Evolutionary conservation across 1,284 basidiomycete species (phyloP), one percentile per base, ranked within the genome.

Genomic region (Anthracocystis panici-leucophaei): DNA sequence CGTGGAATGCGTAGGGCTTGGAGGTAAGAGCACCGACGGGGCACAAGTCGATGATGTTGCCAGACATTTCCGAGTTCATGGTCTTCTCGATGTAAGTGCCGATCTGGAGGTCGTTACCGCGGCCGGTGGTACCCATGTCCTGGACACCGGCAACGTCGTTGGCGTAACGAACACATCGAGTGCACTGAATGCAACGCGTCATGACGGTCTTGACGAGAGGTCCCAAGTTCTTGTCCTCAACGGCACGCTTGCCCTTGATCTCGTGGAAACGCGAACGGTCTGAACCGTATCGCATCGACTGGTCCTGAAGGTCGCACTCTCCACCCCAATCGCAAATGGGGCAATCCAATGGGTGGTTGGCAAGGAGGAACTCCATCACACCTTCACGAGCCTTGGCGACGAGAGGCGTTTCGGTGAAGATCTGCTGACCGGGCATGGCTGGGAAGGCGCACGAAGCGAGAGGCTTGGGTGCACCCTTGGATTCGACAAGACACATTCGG

Each of bases 141-240:
- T 98, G 94, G 10, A 98, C 95, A 77, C 97, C 97, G 3, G 97
- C 97, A 55, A 99, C 94, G 86, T 99, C 96, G 87, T 99, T 99
- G 56, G 95, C 95, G 86, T 98, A 99, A 69, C 97, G 93, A 41
- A 99, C 94, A 86, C 97, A 99, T 77, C 97, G 94, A 14, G 96
- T 99, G 88, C 96, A 99, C 87, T 99, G 97, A 81, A 99, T 99
- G 88, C 97, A 99, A 65, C 96, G 91, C 87, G 95, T 99, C 96
- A 99, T 99, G 70, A 93, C 94, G 5, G 97, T 98, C 89, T 99
- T 99, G 86, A 99, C 94, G 53, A 99, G 90, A 12, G 97, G 97
- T 7, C 97, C 97, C 35, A 99, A 89, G 85, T 99, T 92, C 89
- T 99, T 99, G 89, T 99, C 93, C 87, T 98, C 96, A 20, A 97